Percentiles rank a stretch among this genome's conserved stretches.
Conservation (phyloP, 1,284 basidiomycete genomes). For the Vanrija sp. region DNA sequence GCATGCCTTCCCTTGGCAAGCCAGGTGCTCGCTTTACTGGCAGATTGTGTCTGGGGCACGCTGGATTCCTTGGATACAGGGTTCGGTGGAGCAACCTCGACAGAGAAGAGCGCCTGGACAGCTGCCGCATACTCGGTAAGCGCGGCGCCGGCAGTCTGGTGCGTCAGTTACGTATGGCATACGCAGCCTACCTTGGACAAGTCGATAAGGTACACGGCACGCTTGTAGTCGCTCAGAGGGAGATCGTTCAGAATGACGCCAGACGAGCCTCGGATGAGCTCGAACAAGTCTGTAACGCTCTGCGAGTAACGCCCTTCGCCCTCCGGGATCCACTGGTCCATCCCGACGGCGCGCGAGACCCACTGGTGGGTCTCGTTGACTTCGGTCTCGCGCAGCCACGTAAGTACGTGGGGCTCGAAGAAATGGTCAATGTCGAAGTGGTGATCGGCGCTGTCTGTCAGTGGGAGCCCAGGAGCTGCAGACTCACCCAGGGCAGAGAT, state of each 20-base stretch:
- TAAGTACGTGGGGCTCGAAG: conserved; percentile 48
- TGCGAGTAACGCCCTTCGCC: conserved; percentile 42
- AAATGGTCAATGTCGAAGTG: conserved; percentile 45
- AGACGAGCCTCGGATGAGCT: conserved; percentile 41
- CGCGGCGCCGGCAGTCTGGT: conserved; percentile 32
- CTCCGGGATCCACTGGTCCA: conserved; percentile 49
- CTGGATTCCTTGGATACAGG: conserved; percentile 2
- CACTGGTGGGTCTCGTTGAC: conserved; percentile 43
- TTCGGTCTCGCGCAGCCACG: conserved; percentile 46
- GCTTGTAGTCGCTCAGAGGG: conserved; percentile 44
- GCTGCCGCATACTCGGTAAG: conserved; percentile 43
- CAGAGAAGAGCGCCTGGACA: conserved; percentile 38
- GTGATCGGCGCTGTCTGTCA: conserved; percentile 26
- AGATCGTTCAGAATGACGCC: conserved; percentile 39
- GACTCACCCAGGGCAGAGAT: conserved; percentile 36
- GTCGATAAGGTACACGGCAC: conserved; percentile 48
- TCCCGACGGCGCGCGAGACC: conserved; percentile 45
- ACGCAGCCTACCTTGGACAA: conserved; percentile 27
- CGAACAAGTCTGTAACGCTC: conserved; percentile 47
- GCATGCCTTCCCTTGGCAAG: conserved; percentile 47
- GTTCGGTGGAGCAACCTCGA: conserved; percentile 32
- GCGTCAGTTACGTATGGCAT: conserved; percentile 22
- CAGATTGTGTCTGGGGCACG: conserved; percentile 19
- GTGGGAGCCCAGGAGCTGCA: not conserved
- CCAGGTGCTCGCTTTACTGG: conserved; percentile 45